phyloP scores from a whole-genome alignment of 495 filamentous ascomycete species.

The Pyrenopolyporus hunteri region DNA sequence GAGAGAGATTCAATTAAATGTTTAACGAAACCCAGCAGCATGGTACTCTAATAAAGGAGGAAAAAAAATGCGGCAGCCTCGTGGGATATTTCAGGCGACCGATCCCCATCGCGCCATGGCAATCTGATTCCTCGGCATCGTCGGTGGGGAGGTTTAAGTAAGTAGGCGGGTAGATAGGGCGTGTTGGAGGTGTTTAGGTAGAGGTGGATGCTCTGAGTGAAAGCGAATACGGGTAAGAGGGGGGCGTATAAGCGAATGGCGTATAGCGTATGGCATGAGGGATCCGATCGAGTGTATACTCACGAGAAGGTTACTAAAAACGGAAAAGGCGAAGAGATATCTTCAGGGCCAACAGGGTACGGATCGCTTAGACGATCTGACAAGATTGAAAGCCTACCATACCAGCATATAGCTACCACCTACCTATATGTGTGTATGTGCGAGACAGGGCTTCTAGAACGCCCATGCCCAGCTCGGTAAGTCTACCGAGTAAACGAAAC shows the following conservation, averaged over 20 bases:
- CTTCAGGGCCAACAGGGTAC: background rate
- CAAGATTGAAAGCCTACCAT: too few relatives aligned
- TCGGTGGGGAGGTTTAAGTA: background rate
- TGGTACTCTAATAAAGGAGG: background rate
- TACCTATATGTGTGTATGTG: constrained; percentile 10
- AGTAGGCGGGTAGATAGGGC: background rate
- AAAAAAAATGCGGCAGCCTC: constrained; percentile 15
- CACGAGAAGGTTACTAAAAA: constrained; percentile 35
- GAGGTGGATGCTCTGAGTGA: background rate
- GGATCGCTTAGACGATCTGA: constrained; percentile 23
- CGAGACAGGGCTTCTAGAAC: constrained; percentile 38
- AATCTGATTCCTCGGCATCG: constrained; percentile 22
- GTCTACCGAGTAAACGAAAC: constrained; percentile 25
- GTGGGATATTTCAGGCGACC: constrained; percentile 13
- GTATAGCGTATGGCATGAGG: background rate
- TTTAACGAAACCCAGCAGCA: constrained; percentile 5
- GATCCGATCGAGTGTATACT: constrained; percentile 13
- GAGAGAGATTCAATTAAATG: background rate
- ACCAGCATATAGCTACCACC: too few relatives aligned
- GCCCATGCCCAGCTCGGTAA: constrained; percentile 23
- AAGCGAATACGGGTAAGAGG: constrained; percentile 13
- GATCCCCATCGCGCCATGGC: too few relatives aligned
- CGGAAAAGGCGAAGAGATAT: constrained; percentile 25
- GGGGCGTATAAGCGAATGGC: background rate
- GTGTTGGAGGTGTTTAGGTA: background rate